phyloP scores from a whole-genome alignment of 140 eudicot genomes.

The Stevia rebaudiana region DNA sequence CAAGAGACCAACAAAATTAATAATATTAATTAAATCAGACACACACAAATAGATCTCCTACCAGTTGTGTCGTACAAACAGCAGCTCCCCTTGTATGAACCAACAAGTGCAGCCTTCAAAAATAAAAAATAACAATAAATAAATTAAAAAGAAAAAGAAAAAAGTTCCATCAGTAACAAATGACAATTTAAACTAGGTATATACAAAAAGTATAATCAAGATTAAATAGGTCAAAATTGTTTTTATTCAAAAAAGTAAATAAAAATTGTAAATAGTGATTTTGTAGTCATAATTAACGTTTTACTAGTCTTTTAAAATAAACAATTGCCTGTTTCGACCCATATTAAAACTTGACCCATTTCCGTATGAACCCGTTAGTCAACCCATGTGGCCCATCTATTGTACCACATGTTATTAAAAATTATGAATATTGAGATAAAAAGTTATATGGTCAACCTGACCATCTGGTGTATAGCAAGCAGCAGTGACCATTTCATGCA shows the following conservation, averaged over 20 bases:
- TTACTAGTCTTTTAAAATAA: neutral
- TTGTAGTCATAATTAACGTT: neutral
- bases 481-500: constrained; percentile 98
- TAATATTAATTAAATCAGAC: neutral
- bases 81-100: constrained; percentile 96
- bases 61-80: constrained; percentile 76
- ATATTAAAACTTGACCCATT: neutral
- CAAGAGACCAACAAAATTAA: neutral
- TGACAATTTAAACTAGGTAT: constrained; percentile 16
- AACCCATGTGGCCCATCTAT: neutral
- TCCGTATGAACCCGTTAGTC: neutral
- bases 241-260: neutral
- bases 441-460: constrained; percentile 53
- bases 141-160: too few species aligned
- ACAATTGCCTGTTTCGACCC: neutral
- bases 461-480: constrained; percentile 99
- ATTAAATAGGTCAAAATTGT: neutral
- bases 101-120: constrained; percentile 94
- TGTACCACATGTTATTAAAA: neutral
- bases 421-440: constrained; percentile 7
- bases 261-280: neutral
- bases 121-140: too few species aligned
- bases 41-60: constrained; percentile 23
- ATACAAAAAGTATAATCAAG: neutral
- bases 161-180: constrained; percentile 20